Base-by-base conservation (phyloP, 179 eudicot genomes). In the Pouteria campechiana region DNA sequence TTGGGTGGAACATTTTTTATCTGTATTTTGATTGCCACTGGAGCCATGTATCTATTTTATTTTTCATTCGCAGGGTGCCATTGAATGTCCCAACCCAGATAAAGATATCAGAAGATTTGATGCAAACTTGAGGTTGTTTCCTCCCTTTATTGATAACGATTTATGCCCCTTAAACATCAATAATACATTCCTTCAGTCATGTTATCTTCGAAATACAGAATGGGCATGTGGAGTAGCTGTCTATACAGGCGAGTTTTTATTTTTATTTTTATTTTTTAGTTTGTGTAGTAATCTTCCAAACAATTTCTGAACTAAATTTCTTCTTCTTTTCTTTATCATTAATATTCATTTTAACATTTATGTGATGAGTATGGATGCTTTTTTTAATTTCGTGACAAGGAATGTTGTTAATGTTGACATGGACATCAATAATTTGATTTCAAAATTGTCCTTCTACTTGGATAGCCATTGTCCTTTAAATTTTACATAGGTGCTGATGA, bases 201-300 rank as follows among this genome's bases (percentile, higher is more conserved):
- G 98, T 82, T 90, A 90, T 71, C 61, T 90, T 61, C 61, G 96
- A 66, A 90, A 90, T 58, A 87, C 92, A 40, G 98, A 90, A 61
- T 90, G 98, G 98, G 98, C 94, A 57, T 90, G 98, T 64, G 96
- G 98, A 41, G 98, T 87, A 61, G 94, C 98, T 50, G 65, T 87
- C 51, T 90, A 90, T 54, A 87, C 98, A 49, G 98, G 98, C 68
- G 63, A 61, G 75, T 69, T 35, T 31, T 49, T 25, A 22, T 16
- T 49, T 17, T 21, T 45, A 23, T n/a, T n/a, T n/a, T n/a, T n/a
- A n/a, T n/a, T n/a, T n/a, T n/a, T n/a, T n/a, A n/a, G n/a, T n/a
- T n/a, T n/a, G n/a, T n/a, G n/a, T n/a, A n/a, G n/a, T n/a, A n/a
- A n/a, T n/a, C n/a, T n/a, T n/a, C n/a, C n/a, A n/a, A n/a, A n/a